Evolutionary conservation across 1,139 yeast species (phyloP), one percentile per base, ranked within the genome.

Genomic region (Suhomyces choctaworum): DNA sequence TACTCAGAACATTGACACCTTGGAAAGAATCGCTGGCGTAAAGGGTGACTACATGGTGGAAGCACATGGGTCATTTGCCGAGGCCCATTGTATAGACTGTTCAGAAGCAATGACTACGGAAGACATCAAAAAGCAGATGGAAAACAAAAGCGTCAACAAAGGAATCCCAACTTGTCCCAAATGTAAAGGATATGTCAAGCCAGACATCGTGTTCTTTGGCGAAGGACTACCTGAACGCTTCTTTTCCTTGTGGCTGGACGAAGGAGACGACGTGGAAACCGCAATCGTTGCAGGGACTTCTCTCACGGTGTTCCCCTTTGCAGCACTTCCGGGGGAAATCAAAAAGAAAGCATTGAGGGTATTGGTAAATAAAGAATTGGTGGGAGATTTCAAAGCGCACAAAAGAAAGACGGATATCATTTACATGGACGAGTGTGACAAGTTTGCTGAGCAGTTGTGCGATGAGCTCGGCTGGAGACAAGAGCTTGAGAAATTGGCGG

Each of bases 41-140:
- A 54, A 66, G 1, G 79, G 67, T 22, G 78, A 80, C 8, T 70
- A 63, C 41, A 68, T 92, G 2, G 80, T 92, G 2, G 97, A 89
- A 53, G 97, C 97, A 0, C 97, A 90, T 60, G 98, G 97, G 0
- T 87, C 96, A 1, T 92, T 90, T 70, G 95, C 95, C 1, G 60
- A 57, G 1, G 85, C 83, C 50, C 95, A 82, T 48, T 90, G 98
- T 53, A 82, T 89, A 26, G 79, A 81, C 14, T 90, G 98, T 60
- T 47, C 64, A 1, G 54, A 58, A 16, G 80, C 73, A 39, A 82
- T 81, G 76, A 55, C 71, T 1, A 63, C 66, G 10, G 76, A 70
- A 7, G 64, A 63, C 5, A 65, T 88, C 45, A 73, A 74, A 44
- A 47, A 54, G 11, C 63, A 64, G 27, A 65, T 82, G 60, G 34